Evolutionary conservation across 345 rosid species (phyloP), one percentile per base, ranked within the genome.

Genomic region (Eucalyptus marginata): DNA sequence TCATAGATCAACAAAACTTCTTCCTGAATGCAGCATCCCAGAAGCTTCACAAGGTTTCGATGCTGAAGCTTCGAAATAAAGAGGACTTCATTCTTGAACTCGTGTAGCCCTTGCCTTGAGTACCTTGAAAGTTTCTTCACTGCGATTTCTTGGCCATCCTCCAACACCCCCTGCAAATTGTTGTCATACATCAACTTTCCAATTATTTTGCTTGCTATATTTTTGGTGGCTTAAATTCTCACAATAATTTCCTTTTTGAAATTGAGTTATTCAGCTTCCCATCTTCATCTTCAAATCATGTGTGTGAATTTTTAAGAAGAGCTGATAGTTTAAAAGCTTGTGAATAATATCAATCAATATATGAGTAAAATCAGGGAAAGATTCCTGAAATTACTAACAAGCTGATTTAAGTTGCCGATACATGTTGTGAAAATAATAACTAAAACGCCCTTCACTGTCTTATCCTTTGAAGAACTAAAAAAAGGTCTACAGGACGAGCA

Each of bases 1-100:
- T 92, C 93, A 2, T 92, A 92, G 44, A 92, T 50, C 20, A 92
- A 87, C 68, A 90, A 88, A 44, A 89, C 87, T 43, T 89, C 87
- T 86, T 87, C 88, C 66, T 92, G 86, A 54, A 88, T 89, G 89
- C 93, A 90, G 84, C 76, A 92, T 24, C 93, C 93, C 6, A 90
- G 90, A 89, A 94, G 93, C 87, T 88, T 92, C 40, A 93, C 94
- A 27, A 94, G 92, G 87, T 94, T 94, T 33, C 93, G 89, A 84
- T 93, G 95, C 62, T 93, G 96, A 87, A 94, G 93, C 88, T 93
- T 93, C 3, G 93, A 92, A 18, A 94, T 91, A 43, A 90, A 46
- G 27, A 83, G 89, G 12, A 91, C 94, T 86, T 94, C 94, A 49
- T 91, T 94, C 89, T 89, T 93, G 62, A 94, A 92, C 89, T 94